Evolutionary conservation across 192 early-diverging fungal genomes (phyloP).

Genomic region (Oehlia diaphana): DNA sequence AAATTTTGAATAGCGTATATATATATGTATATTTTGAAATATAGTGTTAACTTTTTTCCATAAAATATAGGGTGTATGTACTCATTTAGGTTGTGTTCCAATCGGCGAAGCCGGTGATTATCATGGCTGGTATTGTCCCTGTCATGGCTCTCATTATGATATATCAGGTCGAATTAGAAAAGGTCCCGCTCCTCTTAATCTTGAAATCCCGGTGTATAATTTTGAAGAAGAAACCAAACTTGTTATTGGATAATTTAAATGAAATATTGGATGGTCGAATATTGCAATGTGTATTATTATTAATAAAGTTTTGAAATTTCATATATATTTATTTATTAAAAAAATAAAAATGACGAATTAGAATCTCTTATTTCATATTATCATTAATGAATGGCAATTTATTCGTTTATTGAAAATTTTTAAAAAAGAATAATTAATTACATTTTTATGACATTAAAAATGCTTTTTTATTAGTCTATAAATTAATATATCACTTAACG

Average conservation of each 20-base stretch:
- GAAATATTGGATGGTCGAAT: no score
- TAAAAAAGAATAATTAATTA: no score
- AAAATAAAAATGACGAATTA: no score
- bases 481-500: neutral
- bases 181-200: slow-evolving; percentile 97
- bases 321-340: no score
- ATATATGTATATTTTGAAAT: neutral
- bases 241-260: slow-evolving; percentile 76
- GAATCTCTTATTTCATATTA: no score
- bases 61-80: slow-evolving; percentile 38
- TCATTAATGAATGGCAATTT: no score
- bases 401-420: no score
- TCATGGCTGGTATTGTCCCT: slow-evolving; percentile 99
- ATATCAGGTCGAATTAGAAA: slow-evolving; percentile 98
- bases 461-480: neutral
- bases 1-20: slow-evolving; percentile 27
- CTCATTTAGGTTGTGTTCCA: slow-evolving; percentile 88
- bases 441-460: neutral
- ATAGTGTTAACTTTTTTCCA: neutral
- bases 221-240: slow-evolving; percentile 71
- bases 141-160: slow-evolving; percentile 99
- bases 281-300: no score
- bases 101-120: slow-evolving; percentile 97
- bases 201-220: slow-evolving; percentile 87
- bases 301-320: no score